These are phyloP conservation scores for Fraxinus ornus DNA, from an alignment of 305 asterid genomes.

Conservation along the genomic window DNA sequence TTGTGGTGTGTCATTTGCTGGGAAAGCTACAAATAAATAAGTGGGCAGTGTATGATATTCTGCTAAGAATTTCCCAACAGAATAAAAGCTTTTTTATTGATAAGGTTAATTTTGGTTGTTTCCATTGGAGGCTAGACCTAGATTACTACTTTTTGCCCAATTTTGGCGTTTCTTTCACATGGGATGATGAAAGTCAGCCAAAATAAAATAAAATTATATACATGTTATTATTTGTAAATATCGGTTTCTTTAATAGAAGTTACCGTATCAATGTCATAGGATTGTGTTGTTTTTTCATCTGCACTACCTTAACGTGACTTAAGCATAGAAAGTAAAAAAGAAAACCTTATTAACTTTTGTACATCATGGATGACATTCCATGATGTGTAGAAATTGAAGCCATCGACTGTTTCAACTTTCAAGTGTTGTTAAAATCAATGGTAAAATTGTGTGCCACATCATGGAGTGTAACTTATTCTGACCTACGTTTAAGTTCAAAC, in stretches of 20 bases:
- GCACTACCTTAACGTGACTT: not conserved
- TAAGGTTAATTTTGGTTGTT: constrained; percentile 7
- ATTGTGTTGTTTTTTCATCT: not conserved
- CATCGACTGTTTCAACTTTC: too few relatives aligned
- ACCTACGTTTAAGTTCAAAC: not conserved
- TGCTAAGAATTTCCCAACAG: not conserved
- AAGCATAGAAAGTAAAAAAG: not conserved
- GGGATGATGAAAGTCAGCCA: not conserved
- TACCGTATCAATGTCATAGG: not conserved
- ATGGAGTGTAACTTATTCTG: not conserved
- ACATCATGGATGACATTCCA: not conserved
- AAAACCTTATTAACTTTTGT: not conserved
- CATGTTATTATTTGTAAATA: not conserved
- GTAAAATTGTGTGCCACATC: too few relatives aligned
- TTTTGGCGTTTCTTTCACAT: constrained; percentile 7
- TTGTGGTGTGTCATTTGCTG: constrained; percentile 10
- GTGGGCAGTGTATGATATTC: constrained; percentile 10
- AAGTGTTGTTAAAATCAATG: too few relatives aligned
- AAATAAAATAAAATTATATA: not conserved
- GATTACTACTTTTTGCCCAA: not conserved
- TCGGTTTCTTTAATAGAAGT: not conserved
- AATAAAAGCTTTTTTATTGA: not conserved
- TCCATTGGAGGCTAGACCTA: constrained; percentile 4
- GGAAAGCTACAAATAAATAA: constrained; percentile 23
- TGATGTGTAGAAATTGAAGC: not conserved